These are phyloP conservation scores for Sphaerulina populicola DNA, from an alignment of 2,329 filamentous ascomycete genomes.

Conservation along the genomic window DNA sequence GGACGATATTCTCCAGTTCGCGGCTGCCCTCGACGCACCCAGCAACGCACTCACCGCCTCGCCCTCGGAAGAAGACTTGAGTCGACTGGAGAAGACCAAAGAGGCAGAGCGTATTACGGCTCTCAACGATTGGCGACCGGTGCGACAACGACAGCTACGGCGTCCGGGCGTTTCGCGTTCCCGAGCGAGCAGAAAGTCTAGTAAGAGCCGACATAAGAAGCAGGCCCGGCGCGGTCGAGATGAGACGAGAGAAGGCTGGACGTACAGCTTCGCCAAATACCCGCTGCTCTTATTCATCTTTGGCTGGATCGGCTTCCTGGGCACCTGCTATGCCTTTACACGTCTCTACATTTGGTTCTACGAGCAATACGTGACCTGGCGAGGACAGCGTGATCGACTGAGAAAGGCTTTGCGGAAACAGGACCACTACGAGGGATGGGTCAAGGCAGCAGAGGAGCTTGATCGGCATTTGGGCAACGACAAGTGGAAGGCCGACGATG, in stretches of 20 bases:
- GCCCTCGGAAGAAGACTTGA: constrained; percentile 52
- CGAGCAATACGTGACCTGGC: constrained; percentile 85
- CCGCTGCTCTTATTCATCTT: constrained; percentile 73
- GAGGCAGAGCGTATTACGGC: constrained; percentile 64
- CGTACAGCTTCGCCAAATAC: constrained; percentile 87
- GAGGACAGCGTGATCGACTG: constrained; percentile 65
- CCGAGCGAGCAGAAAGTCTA: constrained; percentile 11
- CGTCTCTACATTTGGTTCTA: constrained; percentile 85
- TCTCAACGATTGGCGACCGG: constrained; percentile 90
- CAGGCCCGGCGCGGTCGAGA: constrained; percentile 54
- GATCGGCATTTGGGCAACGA: constrained; percentile 75
- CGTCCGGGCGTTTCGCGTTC: constrained; percentile 26
- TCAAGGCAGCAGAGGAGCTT: constrained; percentile 65
- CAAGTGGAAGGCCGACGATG: constrained; percentile 66
- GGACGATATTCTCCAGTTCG: constrained; percentile 68
- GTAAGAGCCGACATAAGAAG: constrained; percentile 29
- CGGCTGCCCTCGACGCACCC: constrained; percentile 70
- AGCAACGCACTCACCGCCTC: constrained; percentile 47
- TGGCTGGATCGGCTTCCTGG: constrained; percentile 69
- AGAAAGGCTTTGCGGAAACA: constrained; percentile 63
- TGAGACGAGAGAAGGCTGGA: constrained; percentile 87
- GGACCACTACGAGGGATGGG: constrained; percentile 74
- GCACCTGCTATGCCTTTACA: constrained; percentile 67
- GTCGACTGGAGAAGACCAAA: constrained; percentile 33
- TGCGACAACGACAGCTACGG: constrained; percentile 56